Evolutionary conservation across 129 eudicot genomes (phyloP).

Genomic region (Centrapalus pauciflorus): DNA sequence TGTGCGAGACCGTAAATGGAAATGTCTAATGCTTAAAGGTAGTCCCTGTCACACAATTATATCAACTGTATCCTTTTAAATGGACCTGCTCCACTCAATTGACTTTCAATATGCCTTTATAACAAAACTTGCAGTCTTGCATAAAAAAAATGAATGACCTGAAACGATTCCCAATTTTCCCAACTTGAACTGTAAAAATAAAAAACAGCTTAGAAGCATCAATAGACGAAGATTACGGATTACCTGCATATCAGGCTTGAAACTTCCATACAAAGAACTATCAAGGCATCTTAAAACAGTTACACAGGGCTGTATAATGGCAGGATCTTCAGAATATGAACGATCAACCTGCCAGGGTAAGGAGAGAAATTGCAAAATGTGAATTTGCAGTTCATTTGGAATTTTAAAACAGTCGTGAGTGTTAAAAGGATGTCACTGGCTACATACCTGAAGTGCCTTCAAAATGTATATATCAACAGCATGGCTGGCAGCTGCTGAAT

Average conservation of each 20-base stretch:
- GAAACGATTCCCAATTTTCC: too few relatives aligned
- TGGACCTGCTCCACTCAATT: neutral
- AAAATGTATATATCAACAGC: conserved; percentile 39
- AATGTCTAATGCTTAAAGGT: neutral
- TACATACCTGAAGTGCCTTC: conserved; percentile 63
- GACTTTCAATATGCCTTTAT: neutral
- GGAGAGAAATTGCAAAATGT: neutral
- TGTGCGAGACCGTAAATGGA: neutral
- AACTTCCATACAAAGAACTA: conserved; percentile 39
- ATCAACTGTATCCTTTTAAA: too few relatives aligned
- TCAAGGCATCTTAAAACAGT: conserved; percentile 55
- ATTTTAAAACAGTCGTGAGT: neutral
- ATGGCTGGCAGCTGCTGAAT: conserved; percentile 34
- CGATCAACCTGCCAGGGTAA: conserved; percentile 39
- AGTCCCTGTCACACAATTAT: neutral
- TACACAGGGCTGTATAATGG: conserved; percentile 62
- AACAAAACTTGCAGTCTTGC: neutral
- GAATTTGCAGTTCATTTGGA: neutral
- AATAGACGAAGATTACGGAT: too few relatives aligned
- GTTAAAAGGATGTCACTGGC: neutral
- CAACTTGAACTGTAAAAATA: neutral
- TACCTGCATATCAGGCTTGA: conserved; percentile 67
- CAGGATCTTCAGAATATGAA: conserved; percentile 49
- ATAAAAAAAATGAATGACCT: too few relatives aligned
- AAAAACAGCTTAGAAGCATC: conserved; percentile 5